Base-by-base conservation (phyloP, 2,329 filamentous ascomycete genomes). In the Diaporthe capsici region DNA sequence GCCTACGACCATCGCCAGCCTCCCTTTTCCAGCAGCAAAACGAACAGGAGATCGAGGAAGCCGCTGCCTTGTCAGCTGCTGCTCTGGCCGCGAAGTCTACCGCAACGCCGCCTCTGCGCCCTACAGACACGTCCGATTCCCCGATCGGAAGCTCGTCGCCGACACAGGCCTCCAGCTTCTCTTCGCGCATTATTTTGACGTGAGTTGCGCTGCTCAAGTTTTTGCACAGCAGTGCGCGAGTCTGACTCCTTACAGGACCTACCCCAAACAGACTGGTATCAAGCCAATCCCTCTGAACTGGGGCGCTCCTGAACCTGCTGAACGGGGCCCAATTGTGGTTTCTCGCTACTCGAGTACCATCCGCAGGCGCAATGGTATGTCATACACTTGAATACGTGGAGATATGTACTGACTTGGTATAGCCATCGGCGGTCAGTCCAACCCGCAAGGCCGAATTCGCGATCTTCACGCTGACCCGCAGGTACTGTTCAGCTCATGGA, bases 181-280 rank as follows among this genome's bases (percentile, higher is more conserved):
- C 76, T 8, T 77, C 76, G 34, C 72, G 76, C 5, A 77, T 77
- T 61, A 72, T 77, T 72, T 58, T 77, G 61, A 77, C 76, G 76
- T 77, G 71, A 71, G 74, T 77, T 57, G 17, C 10, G 8, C 25
- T 67, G 49, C 51, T 22, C 28, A 17, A 34, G 34, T 15, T 20
- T 13, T 25, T 17, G 5, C 53, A 20, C 20, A 20, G 13, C 22
- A 0, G 55, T 22, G 3, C 17, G 28, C 25, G 12, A n/a, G 17
- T 17, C 73, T 73, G n/a, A 73, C 63, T 10, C 20, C n/a, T 53
- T 9, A 58, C 31, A 74, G 71, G n/a, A 98, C 96, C 8, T 98
- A 98, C 84, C 96, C 96, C 39, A 95, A 95, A 80, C 96, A 98
- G 85, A 95, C 94, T 79, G 96, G 96, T 77, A 96, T 98, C 84